Conservation (phyloP, 768 basidiomycete genomes). For the Trametes coccinea region DNA sequence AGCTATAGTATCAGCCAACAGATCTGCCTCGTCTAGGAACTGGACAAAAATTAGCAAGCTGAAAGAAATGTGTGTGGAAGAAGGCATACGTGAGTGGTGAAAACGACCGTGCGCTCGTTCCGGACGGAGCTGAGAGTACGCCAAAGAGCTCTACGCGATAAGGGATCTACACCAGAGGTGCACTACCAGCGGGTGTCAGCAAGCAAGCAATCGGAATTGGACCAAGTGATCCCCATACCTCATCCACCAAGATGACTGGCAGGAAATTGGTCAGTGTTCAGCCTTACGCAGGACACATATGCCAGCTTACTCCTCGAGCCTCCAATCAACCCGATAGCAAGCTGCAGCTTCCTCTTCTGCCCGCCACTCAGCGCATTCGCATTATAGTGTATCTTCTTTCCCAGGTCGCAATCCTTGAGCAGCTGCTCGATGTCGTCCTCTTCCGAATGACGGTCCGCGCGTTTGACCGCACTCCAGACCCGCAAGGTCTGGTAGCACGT, state of each 20-base stretch:
- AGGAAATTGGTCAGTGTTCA: background rate
- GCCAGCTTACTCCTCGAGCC: conserved; percentile 62
- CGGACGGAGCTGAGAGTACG: conserved; percentile 67
- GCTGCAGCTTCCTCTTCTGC: conserved; percentile 80
- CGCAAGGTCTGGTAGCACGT: conserved; percentile 71
- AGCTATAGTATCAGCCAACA: conserved; percentile 74
- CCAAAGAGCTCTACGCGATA: conserved; percentile 79
- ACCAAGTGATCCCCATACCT: conserved; percentile 17
- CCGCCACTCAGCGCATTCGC: conserved; percentile 72
- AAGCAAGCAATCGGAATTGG: background rate
- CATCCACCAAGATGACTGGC: conserved; percentile 28
- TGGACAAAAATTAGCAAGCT: conserved; percentile 26
- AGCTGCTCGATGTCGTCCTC: conserved; percentile 66
- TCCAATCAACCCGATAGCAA: conserved; percentile 78
- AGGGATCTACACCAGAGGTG: conserved; percentile 80
- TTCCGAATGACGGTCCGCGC: conserved; percentile 28
- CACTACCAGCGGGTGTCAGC: conserved; percentile 36
- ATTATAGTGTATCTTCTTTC: conserved; percentile 65
- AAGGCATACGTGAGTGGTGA: conserved; percentile 71
- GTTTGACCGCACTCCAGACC: conserved; percentile 73
- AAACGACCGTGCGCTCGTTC: conserved; percentile 65
- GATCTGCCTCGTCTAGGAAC: conserved; percentile 80
- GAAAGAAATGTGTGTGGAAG: background rate
- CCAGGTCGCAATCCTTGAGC: conserved; percentile 70
- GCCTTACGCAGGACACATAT: background rate